These are phyloP conservation scores for Chaetomiaceae sp. DNA, from an alignment of 2,329 filamentous ascomycete genomes.

Conservation along the genomic window DNA sequence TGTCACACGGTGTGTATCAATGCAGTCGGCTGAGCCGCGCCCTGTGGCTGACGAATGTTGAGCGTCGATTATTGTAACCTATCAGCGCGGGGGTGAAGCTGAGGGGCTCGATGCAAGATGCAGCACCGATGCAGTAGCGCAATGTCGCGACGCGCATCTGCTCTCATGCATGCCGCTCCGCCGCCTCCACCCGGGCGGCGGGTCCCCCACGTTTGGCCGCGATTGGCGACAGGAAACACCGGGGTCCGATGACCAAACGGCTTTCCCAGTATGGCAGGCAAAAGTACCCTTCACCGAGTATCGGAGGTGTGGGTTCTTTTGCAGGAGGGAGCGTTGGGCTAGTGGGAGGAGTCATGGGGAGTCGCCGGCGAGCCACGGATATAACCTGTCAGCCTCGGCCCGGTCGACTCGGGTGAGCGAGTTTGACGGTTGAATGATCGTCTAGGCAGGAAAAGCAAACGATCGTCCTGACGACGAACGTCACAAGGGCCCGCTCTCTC, in stretches of 20 bases:
- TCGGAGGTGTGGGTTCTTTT: background rate
- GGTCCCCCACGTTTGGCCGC: background rate
- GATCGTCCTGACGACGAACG: too few relatives aligned
- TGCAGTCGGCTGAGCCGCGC: too few relatives aligned
- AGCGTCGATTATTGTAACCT: background rate
- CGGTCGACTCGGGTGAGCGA: background rate
- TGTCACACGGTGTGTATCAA: too few relatives aligned
- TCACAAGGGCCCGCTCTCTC: too few relatives aligned
- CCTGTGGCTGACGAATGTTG: background rate
- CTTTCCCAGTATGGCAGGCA: conserved; percentile 1
- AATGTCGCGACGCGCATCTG: conserved; percentile 1
- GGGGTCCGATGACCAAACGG: background rate
- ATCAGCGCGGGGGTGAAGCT: background rate
- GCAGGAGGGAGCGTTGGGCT: background rate
- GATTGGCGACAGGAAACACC: background rate
- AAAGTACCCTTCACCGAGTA: background rate
- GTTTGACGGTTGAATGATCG: too few relatives aligned
- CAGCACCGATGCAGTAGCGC: background rate
- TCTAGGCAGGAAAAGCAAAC: too few relatives aligned
- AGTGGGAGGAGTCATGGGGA: background rate
- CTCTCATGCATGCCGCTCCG: background rate
- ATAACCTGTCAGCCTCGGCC: background rate
- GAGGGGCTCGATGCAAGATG: background rate
- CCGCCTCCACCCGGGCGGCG: background rate
- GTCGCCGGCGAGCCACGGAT: background rate